These are phyloP conservation scores for Erythrophleum fordii DNA, from an alignment of 306 rosid species.

Conservation along the genomic window DNA sequence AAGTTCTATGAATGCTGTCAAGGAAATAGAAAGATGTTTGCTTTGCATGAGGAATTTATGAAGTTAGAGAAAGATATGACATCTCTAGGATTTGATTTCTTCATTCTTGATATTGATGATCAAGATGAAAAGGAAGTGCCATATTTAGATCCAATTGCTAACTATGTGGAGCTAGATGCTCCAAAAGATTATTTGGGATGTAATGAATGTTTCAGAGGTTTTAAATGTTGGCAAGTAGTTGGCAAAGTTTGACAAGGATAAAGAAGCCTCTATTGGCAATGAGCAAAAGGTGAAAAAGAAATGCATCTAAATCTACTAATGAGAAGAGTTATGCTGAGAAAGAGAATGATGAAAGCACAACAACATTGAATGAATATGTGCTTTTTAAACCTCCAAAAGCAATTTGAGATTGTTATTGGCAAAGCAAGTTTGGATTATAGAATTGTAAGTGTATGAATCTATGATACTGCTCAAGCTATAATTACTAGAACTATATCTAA, in stretches of 20 bases:
- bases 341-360: slow-evolving; percentile 30
- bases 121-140: slow-evolving; percentile 62
- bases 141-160: slow-evolving; percentile 54
- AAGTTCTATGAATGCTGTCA: slow-evolving; percentile 71
- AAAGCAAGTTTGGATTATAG: slow-evolving; percentile 64
- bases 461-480: slow-evolving; percentile 38
- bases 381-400: slow-evolving; percentile 78
- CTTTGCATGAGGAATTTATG: slow-evolving; percentile 66
- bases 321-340: slow-evolving; percentile 21
- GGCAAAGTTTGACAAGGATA: slow-evolving; percentile 57
- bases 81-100: slow-evolving; percentile 55
- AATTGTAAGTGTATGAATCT: slow-evolving; percentile 48
- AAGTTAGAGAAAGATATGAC: slow-evolving; percentile 73
- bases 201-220: slow-evolving; percentile 40
- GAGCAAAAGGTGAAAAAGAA: slow-evolving; percentile 41
- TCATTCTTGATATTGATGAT: slow-evolving; percentile 48
- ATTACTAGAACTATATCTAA: slow-evolving; percentile 48
- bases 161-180: slow-evolving; percentile 40
- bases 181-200: background rate
- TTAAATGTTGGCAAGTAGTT: slow-evolving; percentile 28
- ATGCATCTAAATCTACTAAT: slow-evolving; percentile 19
- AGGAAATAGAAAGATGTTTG: slow-evolving; percentile 81
- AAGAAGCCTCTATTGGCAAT: slow-evolving; percentile 13
- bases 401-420: slow-evolving; percentile 81
- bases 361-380: slow-evolving; percentile 54